Conservation (phyloP, 441 rosid genomes). For the Corymbia citriodora region DNA sequence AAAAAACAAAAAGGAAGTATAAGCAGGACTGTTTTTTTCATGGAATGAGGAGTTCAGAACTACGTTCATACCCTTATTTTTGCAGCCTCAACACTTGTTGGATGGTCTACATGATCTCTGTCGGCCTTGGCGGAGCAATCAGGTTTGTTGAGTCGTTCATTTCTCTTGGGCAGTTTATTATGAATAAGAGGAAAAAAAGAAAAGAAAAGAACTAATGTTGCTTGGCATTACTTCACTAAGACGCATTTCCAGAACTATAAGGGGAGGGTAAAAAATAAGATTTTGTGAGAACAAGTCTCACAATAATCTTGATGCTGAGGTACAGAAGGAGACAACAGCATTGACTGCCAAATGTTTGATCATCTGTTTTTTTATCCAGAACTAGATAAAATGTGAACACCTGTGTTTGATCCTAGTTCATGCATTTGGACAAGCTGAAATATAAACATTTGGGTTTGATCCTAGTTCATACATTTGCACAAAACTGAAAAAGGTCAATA, state of each 20-base stretch:
- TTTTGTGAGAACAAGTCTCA: not conserved
- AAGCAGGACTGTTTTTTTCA: not conserved
- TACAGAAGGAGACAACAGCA: not conserved
- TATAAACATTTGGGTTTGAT: not conserved
- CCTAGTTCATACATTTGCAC: not conserved
- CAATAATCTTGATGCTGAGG: not conserved
- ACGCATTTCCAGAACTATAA: not conserved
- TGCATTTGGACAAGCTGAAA: not conserved
- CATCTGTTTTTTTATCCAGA: not conserved
- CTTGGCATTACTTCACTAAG: not conserved
- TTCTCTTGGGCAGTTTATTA: not conserved
- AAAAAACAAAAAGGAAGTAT: not conserved
- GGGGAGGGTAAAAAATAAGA: not conserved
- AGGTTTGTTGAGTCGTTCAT: conserved; percentile 18
- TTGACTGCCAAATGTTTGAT: not conserved
- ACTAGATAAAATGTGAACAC: not conserved
- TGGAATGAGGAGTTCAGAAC: not conserved
- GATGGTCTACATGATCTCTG: conserved; percentile 50
- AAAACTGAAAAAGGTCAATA: not conserved
- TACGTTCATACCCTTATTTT: not conserved
- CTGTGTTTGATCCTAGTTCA: not conserved
- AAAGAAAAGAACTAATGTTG: not conserved
- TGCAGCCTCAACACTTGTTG: conserved; percentile 47
- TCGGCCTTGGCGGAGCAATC: conserved; percentile 48
- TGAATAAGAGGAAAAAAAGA: not conserved